phyloP scores from a whole-genome alignment of 805 yeast species.

The Cyberlindnera euphorbiae region DNA sequence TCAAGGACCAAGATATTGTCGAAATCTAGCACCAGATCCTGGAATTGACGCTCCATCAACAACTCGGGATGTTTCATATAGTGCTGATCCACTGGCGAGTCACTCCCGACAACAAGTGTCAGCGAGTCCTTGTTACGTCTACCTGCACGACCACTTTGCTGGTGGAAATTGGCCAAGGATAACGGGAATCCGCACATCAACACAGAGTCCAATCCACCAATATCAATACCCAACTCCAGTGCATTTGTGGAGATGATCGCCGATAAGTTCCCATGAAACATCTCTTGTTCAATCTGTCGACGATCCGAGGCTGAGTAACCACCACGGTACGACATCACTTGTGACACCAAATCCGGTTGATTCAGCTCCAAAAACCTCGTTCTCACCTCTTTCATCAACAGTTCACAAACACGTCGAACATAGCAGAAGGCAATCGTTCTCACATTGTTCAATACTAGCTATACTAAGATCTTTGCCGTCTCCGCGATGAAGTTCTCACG shows the following conservation, averaged over 20 bases:
- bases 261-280: conserved; percentile 81
- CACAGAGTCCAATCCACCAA: conserved; percentile 89
- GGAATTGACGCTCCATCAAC: conserved; percentile 48
- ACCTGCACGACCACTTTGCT: conserved; percentile 97
- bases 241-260: conserved; percentile 96
- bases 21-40: conserved; percentile 55
- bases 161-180: conserved; percentile 82
- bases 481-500: conserved; percentile 70
- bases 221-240: conserved; percentile 90
- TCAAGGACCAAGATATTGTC: conserved; percentile 62
- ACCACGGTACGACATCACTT: conserved; percentile 90
- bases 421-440: conserved; percentile 89
- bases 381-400: conserved; percentile 79
- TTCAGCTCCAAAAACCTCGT: conserved; percentile 41
- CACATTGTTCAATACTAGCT: conserved; percentile 56
- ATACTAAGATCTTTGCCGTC: conserved; percentile 68
- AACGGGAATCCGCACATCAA: conserved; percentile 90
- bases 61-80: conserved; percentile 67
- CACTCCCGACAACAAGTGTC: conserved; percentile 78
- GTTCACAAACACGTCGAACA: conserved; percentile 80
- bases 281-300: conserved; percentile 78
- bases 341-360: conserved; percentile 43
- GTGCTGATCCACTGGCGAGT: conserved; percentile 81
- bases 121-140: conserved; percentile 80
- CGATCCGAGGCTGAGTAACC: conserved; percentile 88